Conservation (phyloP, 2,329 filamentous ascomycete genomes). For the Hyphodiscus sp. region DNA sequence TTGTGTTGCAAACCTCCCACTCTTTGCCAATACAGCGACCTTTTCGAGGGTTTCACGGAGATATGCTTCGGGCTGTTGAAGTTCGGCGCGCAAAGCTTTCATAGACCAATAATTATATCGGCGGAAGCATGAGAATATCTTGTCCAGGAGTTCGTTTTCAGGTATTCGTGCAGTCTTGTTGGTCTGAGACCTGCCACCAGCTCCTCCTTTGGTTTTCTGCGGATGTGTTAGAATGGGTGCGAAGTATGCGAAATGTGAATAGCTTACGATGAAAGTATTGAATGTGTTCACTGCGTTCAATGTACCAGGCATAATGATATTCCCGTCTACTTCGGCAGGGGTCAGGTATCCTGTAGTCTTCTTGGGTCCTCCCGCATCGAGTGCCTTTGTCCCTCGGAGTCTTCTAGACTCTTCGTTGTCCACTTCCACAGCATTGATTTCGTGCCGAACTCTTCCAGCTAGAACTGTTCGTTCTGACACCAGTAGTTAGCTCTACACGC, state of each 20-base stretch:
- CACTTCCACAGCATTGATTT: slow-evolving; percentile 68
- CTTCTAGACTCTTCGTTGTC: slow-evolving; percentile 63
- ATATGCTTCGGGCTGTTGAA: slow-evolving; percentile 89
- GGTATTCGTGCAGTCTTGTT: slow-evolving; percentile 88
- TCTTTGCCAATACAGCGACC: slow-evolving; percentile 75
- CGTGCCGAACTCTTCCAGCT: slow-evolving; percentile 65
- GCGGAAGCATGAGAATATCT: slow-evolving; percentile 76
- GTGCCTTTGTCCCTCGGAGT: slow-evolving; percentile 51
- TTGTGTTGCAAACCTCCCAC: slow-evolving; percentile 76
- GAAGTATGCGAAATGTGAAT: background rate
- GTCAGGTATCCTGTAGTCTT: slow-evolving; percentile 41
- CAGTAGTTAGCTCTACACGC: slow-evolving; percentile 15
- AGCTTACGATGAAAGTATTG: slow-evolving; percentile 50
- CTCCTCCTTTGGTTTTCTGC: slow-evolving; percentile 46
- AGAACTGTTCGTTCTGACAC: slow-evolving; percentile 68
- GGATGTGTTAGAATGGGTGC: slow-evolving; percentile 4
- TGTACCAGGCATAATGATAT: slow-evolving; percentile 53
- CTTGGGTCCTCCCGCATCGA: slow-evolving; percentile 55
- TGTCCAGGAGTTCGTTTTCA: slow-evolving; percentile 79
- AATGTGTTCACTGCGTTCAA: slow-evolving; percentile 37
- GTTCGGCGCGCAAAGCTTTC: slow-evolving; percentile 68
- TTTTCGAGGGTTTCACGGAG: slow-evolving; percentile 79
- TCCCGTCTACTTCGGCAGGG: slow-evolving; percentile 24
- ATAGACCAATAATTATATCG: slow-evolving; percentile 92
- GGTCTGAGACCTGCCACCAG: slow-evolving; percentile 58